These are phyloP conservation scores for Taxawa tesnikishii DNA, from an alignment of 2,329 filamentous ascomycete genomes.

Conservation along the genomic window DNA sequence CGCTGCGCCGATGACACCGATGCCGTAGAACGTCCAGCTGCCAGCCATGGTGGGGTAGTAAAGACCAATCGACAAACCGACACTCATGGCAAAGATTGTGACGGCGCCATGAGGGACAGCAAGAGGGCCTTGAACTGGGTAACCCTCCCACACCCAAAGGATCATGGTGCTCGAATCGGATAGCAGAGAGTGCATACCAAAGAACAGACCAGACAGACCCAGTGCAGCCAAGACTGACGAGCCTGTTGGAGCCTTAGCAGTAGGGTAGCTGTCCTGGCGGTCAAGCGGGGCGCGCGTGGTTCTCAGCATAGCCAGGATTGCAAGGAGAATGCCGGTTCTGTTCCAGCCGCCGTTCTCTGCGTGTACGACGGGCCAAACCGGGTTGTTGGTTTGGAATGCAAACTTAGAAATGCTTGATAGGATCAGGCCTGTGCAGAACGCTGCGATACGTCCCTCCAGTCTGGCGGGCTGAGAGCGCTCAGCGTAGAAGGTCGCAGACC, in stretches of 20 bases:
- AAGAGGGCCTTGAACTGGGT: slow-evolving; percentile 76
- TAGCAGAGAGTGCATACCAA: slow-evolving; percentile 80
- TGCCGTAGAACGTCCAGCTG: slow-evolving; percentile 67
- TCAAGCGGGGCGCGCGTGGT: slow-evolving; percentile 7
- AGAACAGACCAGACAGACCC: slow-evolving; percentile 73
- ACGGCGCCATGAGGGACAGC: slow-evolving; percentile 81
- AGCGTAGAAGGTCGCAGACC: slow-evolving; percentile 69
- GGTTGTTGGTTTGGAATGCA: slow-evolving; percentile 88
- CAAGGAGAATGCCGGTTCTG: slow-evolving; percentile 65
- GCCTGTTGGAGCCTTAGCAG: slow-evolving; percentile 24
- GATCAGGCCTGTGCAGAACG: slow-evolving; percentile 70
- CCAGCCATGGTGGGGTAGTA: slow-evolving; percentile 57
- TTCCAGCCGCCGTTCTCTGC: slow-evolving; percentile 87
- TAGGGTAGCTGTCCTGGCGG: slow-evolving; percentile 2
- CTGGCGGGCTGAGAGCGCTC: slow-evolving; percentile 62
- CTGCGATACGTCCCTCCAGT: slow-evolving; percentile 70
- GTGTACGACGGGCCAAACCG: slow-evolving; percentile 92
- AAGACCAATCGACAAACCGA: slow-evolving; percentile 64
- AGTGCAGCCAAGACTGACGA: slow-evolving; percentile 61
- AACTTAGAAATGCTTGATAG: slow-evolving; percentile 85
- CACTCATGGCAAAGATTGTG: slow-evolving; percentile 78
- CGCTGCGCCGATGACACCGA: slow-evolving; percentile 68
- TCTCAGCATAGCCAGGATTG: slow-evolving; percentile 52
- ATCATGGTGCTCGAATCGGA: slow-evolving; percentile 99
- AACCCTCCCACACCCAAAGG: slow-evolving; percentile 95